Conservation (phyloP, 148 eudicot species). For the Rhododendron mucronatum region DNA sequence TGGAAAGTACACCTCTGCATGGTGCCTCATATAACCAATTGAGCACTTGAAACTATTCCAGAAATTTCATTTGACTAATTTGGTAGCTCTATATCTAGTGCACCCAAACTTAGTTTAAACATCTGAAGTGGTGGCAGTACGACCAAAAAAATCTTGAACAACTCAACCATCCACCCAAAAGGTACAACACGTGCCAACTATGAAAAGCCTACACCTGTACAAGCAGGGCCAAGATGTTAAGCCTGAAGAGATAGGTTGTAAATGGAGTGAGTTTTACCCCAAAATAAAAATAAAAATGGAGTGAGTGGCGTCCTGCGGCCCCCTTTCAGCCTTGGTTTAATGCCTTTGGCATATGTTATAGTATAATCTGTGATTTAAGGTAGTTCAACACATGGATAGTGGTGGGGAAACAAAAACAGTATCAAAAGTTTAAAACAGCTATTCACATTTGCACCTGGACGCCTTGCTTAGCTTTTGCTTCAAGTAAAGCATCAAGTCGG, state of each 20-base stretch:
- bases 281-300: neutral
- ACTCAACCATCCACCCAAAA: neutral
- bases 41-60: neutral
- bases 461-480: constrained; percentile 93
- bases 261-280: neutral
- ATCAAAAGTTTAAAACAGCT: neutral
- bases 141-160: neutral
- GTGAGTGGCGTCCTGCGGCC: neutral
- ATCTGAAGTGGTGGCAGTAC: neutral
- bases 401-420: neutral
- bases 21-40: neutral
- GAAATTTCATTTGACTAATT: neutral
- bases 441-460: constrained; percentile 62
- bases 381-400: neutral
- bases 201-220: neutral
- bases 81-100: neutral
- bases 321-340: neutral
- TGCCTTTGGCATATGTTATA: neutral
- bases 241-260: neutral
- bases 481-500: constrained; percentile 85
- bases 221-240: neutral
- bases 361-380: neutral
- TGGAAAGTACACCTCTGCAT: neutral
- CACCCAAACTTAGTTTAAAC: neutral
- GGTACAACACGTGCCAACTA: neutral